Percentiles rank a stretch among this genome's conserved stretches.
These are phyloP conservation scores for Ceratocystis huliohia DNA, from an alignment of 2,329 filamentous ascomycete species.

Conservation along the genomic window DNA sequence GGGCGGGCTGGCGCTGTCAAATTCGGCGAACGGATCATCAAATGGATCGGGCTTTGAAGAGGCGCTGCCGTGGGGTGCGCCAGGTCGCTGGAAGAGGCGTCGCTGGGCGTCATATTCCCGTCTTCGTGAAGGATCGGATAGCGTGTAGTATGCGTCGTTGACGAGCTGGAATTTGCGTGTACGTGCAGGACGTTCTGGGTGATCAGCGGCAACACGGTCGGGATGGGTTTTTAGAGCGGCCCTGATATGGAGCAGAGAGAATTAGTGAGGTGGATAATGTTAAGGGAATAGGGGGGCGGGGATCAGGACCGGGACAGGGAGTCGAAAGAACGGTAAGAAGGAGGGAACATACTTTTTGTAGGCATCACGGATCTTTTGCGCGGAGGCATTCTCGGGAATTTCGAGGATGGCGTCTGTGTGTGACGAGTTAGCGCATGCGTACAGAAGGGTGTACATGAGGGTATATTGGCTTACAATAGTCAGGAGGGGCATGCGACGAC, in stretches of 20 bases:
- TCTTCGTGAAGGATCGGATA: conserved; percentile 65
- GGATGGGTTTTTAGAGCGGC: conserved; percentile 87
- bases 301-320: background rate
- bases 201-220: conserved; percentile 73
- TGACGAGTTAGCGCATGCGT: background rate
- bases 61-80: conserved; percentile 20
- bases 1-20: conserved; percentile 28
- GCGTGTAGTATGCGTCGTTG: conserved; percentile 85
- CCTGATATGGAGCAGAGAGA: conserved; percentile 32
- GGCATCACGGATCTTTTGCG: conserved; percentile 77
- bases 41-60: conserved; percentile 12
- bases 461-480: conserved; percentile 16
- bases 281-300: background rate
- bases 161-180: conserved; percentile 85
- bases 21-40: conserved; percentile 35
- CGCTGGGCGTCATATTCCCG: conserved; percentile 69
- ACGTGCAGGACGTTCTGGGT: conserved; percentile 66
- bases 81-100: conserved; percentile 26
- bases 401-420: conserved; percentile 58
- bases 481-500: conserved; percentile 16
- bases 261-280: background rate
- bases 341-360: conserved; percentile 63
- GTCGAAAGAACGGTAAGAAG: background rate
- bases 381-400: conserved; percentile 58
- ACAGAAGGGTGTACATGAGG: background rate